These are phyloP conservation scores for Yarrowia sp. DNA, from an alignment of 805 yeast species.

Conservation along the genomic window DNA sequence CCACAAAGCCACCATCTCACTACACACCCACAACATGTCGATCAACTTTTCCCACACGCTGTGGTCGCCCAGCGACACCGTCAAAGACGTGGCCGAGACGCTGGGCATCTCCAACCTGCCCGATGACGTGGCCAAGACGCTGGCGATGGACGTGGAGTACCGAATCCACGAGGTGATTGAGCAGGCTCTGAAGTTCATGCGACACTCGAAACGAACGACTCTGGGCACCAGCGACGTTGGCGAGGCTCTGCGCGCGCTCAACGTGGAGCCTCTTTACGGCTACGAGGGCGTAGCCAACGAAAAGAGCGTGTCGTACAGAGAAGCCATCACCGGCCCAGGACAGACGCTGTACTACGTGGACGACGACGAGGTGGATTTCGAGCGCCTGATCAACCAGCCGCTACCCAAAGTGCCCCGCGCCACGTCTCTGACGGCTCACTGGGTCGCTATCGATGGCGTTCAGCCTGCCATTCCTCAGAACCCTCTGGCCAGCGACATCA, in stretches of 20 bases:
- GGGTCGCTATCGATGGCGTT: slow-evolving; percentile 98
- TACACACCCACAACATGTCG: slow-evolving; percentile 29
- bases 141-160: slow-evolving; percentile 99
- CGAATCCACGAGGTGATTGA: slow-evolving; percentile 92
- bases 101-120: slow-evolving; percentile 72
- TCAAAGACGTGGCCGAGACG: slow-evolving; percentile 91
- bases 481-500: slow-evolving; percentile 74
- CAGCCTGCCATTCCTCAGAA: slow-evolving; percentile 98
- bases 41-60: slow-evolving; percentile 69
- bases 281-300: slow-evolving; percentile 54
- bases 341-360: slow-evolving; percentile 90
- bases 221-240: slow-evolving; percentile 79
- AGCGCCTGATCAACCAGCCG: slow-evolving; percentile 87
- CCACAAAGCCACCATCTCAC: neutral
- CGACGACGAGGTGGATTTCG: slow-evolving; percentile 90
- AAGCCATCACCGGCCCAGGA: slow-evolving; percentile 86
- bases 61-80: slow-evolving; percentile 98
- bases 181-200: slow-evolving; percentile 93
- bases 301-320: slow-evolving; percentile 50
- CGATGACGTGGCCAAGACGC: slow-evolving; percentile 88
- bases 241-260: slow-evolving; percentile 76
- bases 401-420: slow-evolving; percentile 92
- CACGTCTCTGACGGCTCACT: slow-evolving; percentile 83
- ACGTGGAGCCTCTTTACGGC: slow-evolving; percentile 92
- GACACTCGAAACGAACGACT: slow-evolving; percentile 83